Evolutionary conservation across 2,329 filamentous ascomycete genomes (phyloP), one percentile per base, ranked within the genome.

Genomic region (Hymenoscyphus fructigenus): DNA sequence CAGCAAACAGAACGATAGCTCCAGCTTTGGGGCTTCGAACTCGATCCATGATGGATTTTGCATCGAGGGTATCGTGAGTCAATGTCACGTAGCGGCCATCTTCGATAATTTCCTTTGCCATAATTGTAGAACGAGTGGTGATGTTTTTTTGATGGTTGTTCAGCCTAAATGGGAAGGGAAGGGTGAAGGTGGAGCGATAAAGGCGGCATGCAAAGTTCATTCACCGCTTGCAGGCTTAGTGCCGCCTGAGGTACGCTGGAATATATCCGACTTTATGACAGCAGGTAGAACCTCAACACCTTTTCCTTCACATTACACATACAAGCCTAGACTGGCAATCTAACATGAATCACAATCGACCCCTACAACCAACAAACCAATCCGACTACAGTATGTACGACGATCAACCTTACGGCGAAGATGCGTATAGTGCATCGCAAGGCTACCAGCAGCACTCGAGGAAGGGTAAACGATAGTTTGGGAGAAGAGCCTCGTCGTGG

Each of bases 1-100:
- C 91, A 65, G 89, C 88, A 75, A 93, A 93, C 38, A 93, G 73
- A 10, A 93, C 90, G 59, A 92, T 89, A 14, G 91, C 91, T 5
- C 91, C 91, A 12, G 91, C 90, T 71, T 87, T 84, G 23, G 89
- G 88, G 71, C 85, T 91, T 69, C 90, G 88, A 26, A 95, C 91
- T 57, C 81, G 83, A 69, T 88, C 80, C 77, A 92, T 89, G 34
- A 85, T 79, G 5, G 80, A 72, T 23, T 82, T 79, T 23, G 83
- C 78, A 73, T 88, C 81, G 65, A 95, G 84, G 53, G 80, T 76
- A 41, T 84, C 78, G 66, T 87, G 79, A 2, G 91, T 93, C 9
- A 96, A 82, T 60, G 85, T 86, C 50, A 93, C 89, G 75, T 88
- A 86, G 75, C 89, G 87, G 57, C 76, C 77, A 12, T 81, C 80